phyloP scores from a whole-genome alignment of 164 flowering plant species.

The Paratinospora sagittata region DNA sequence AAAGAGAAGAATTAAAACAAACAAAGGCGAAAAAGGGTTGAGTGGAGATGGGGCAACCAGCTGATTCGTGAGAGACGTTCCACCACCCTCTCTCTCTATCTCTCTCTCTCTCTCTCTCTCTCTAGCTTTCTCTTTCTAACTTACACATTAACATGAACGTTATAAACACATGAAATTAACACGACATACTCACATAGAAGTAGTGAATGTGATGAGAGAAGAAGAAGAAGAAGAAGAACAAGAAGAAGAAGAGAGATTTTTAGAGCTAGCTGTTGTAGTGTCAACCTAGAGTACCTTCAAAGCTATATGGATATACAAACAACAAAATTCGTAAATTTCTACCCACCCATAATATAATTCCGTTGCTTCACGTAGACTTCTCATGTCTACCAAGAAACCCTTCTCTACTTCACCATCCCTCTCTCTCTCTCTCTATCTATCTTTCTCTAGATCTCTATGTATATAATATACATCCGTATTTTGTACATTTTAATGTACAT shows the following conservation, averaged over 20 bases:
- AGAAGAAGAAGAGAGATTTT: neutral
- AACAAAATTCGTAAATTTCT: neutral
- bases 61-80: slow-evolving; percentile 30
- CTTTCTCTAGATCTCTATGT: too few species aligned
- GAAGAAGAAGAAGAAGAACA: too few species aligned
- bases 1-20: slow-evolving; percentile 13
- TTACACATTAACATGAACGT: neutral
- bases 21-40: slow-evolving; percentile 25
- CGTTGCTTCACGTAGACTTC: slow-evolving; percentile 22
- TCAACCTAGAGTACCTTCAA: slow-evolving; percentile 23
- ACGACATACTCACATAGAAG: too few species aligned
- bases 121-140: too few species aligned
- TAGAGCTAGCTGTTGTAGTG: slow-evolving; percentile 14
- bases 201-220: neutral
- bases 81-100: slow-evolving; percentile 6
- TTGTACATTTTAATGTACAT: neutral
- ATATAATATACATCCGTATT: neutral
- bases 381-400: slow-evolving; percentile 1
- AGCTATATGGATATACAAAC: slow-evolving; percentile 22
- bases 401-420: neutral
- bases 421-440: neutral
- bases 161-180: neutral
- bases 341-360: slow-evolving; percentile 11
- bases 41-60: slow-evolving; percentile 62
- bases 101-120: neutral